These are phyloP conservation scores for Phascolomyces articulosus DNA, from an alignment of 371 early-diverging fungal genomes.

Conservation along the genomic window DNA sequence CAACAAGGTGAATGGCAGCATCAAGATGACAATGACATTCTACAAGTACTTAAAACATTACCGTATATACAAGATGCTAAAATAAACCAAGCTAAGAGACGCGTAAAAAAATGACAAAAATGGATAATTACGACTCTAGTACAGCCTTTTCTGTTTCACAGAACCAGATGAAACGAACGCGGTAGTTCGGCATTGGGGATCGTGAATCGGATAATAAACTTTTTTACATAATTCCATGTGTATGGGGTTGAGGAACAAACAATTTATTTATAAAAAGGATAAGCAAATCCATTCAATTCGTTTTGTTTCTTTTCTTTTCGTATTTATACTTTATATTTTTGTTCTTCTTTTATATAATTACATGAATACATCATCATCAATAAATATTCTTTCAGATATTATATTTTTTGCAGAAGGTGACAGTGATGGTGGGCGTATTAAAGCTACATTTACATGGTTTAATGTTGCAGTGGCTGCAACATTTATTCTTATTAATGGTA, in stretches of 20 bases:
- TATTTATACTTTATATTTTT: too few species aligned
- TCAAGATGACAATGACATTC: not conserved
- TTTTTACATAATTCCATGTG: too few species aligned
- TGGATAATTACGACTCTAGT: too few species aligned
- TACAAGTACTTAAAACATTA: not conserved
- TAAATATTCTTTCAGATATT: not conserved
- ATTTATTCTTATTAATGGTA: constrained; percentile 55
- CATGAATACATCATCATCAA: not conserved
- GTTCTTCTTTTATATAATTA: too few species aligned
- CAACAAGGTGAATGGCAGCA: not conserved
- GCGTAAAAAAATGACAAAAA: not conserved
- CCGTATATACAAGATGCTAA: not conserved
- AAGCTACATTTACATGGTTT: constrained; percentile 32
- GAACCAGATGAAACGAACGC: not conserved
- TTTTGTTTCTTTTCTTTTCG: too few species aligned
- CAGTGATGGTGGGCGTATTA: constrained; percentile 11
- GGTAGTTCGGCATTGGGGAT: not conserved
- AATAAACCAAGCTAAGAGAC: not conserved
- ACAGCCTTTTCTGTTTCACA: not conserved
- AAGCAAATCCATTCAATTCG: too few species aligned
- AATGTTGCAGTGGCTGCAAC: constrained; percentile 54
- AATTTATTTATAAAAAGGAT: not conserved
- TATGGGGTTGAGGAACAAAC: not conserved
- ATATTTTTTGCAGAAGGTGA: not conserved
- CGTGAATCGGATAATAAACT: constrained; percentile 5